These are phyloP conservation scores for Pythium phragmitis DNA, from an alignment of 352 stramenopile genomes.

Conservation along the genomic window DNA sequence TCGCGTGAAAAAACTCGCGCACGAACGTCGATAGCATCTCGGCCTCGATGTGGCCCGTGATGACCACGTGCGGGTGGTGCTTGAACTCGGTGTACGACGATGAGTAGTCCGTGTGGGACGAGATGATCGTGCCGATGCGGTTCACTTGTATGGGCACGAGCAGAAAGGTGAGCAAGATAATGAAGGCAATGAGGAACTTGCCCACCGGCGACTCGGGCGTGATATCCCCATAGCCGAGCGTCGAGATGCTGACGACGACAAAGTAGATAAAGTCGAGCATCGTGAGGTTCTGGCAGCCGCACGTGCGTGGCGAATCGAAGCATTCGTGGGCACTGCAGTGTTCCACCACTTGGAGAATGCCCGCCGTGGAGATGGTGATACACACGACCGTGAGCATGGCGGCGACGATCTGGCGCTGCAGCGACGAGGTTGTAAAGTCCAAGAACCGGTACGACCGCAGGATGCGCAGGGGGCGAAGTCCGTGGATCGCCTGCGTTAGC, in stretches of 20 bases:
- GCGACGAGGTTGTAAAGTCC: conserved; percentile 68
- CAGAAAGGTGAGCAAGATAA: conserved; percentile 84
- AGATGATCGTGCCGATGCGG: conserved; percentile 71
- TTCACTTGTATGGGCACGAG: conserved; percentile 80
- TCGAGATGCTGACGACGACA: conserved; percentile 84
- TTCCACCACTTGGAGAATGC: conserved; percentile 67
- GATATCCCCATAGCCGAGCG: conserved; percentile 84
- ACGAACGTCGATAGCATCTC: conserved; percentile 71
- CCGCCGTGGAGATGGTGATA: conserved; percentile 69
- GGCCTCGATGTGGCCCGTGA: conserved; percentile 70
- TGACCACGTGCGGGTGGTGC: conserved; percentile 71
- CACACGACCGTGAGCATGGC: conserved; percentile 64
- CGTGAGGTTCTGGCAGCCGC: conserved; percentile 53
- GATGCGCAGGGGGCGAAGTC: conserved; percentile 62
- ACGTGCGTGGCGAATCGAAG: conserved; percentile 16
- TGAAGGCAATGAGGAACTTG: conserved; percentile 78
- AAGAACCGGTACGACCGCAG: conserved; percentile 71
- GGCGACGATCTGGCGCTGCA: conserved; percentile 65
- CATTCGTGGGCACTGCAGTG: conserved; percentile 36
- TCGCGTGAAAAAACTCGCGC: conserved; percentile 82
- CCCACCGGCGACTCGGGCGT: conserved; percentile 55
- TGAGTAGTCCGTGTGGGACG: conserved; percentile 78
- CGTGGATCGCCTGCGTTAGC: conserved; percentile 27
- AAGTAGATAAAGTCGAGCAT: conserved; percentile 83
- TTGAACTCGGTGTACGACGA: conserved; percentile 73